phyloP scores from a whole-genome alignment of 2,329 filamentous ascomycete genomes.

The Bertia moriformis region DNA sequence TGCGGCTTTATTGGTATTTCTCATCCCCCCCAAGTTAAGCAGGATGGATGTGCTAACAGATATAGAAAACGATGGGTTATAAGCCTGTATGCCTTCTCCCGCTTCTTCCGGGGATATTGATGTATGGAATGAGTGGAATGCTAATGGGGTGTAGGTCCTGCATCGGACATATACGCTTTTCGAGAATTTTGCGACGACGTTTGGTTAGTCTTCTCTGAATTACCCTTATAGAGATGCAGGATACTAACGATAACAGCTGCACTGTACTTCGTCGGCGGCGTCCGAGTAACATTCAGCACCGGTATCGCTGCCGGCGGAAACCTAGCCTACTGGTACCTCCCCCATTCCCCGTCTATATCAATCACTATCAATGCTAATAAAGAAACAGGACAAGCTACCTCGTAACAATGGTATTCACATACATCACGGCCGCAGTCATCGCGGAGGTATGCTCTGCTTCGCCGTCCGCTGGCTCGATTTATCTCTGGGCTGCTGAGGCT shows the following conservation, averaged over 20 bases:
- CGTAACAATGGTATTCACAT: slow-evolving; percentile 42
- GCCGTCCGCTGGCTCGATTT: slow-evolving; percentile 42
- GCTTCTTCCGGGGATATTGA: not conserved
- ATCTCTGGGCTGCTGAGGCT: slow-evolving; percentile 45
- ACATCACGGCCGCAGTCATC: slow-evolving; percentile 44
- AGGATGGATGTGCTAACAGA: slow-evolving; percentile 3
- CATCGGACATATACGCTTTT: slow-evolving; percentile 40
- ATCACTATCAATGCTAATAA: slow-evolving; percentile 4
- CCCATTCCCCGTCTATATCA: not conserved
- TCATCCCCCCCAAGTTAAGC: slow-evolving; percentile 9
- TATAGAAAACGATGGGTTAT: slow-evolving; percentile 32
- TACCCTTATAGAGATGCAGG: not conserved
- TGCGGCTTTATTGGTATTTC: slow-evolving; percentile 19
- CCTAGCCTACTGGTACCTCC: slow-evolving; percentile 38
- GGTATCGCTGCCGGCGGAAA: slow-evolving; percentile 46
- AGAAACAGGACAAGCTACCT: slow-evolving; percentile 38
- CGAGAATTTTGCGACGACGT: slow-evolving; percentile 44
- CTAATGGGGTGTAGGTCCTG: slow-evolving; percentile 24
- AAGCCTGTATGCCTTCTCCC: slow-evolving; percentile 39
- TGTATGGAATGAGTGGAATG: slow-evolving; percentile 5
- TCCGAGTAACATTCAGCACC: slow-evolving; percentile 45
- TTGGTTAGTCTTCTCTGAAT: slow-evolving; percentile 22
- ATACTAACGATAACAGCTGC: slow-evolving; percentile 26
- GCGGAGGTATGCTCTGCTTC: slow-evolving; percentile 46
- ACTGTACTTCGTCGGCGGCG: slow-evolving; percentile 44